Base-by-base conservation (phyloP, 2,329 filamentous ascomycete species). In the Cladophialophora carrionii region DNA sequence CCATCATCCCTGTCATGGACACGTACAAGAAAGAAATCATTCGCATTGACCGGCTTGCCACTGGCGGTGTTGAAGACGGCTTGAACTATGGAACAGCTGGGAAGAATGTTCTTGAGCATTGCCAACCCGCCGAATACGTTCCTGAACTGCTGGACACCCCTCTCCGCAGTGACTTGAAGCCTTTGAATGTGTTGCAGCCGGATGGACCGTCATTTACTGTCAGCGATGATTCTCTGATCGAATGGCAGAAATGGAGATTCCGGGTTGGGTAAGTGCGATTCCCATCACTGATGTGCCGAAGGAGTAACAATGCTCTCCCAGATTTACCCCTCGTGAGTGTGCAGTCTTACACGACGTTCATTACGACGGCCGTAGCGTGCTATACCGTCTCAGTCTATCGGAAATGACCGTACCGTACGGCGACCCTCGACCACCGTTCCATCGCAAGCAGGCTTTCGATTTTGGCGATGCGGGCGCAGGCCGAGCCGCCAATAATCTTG, bases 401-500 rank as follows among this genome's bases (percentile, higher is more conserved):
- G 89, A 91, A 74, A 88, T 91, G 84, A 85, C 84, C 1, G 87
- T 90, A 0, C 87, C 87, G 0, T 91, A 90, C 69, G 87, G 80
- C 5, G 88, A 90, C 69, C 85, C 85, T 1, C 83, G 88, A 1
- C 78, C 82, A 0, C 88, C 88, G 0, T 90, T 85, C 73, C 86
- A 88, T 58, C 83, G 87, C 43, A 91, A 91, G 74, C 85, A 87
- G 61, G 88, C 88, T 1, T 90, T 91, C 71, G 88, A 91, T 70
- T 85, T 91, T 66, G 88, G 89, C 8, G 87, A 90, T 63, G 86
- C 83, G 9, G 88, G 88, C 6, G 85, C 87, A 31, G 89, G 88
- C 1, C 82, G 85, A 61, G 85, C 83, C 54, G 86, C 87, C 17
- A 91, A 91, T 72, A 89, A 90, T 69, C 80, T 91, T 1, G 79